Percentiles rank a stretch among this genome's conserved stretches.
Conservation (phyloP, 441 rosid species). For the Gossypium aridum region DNA sequence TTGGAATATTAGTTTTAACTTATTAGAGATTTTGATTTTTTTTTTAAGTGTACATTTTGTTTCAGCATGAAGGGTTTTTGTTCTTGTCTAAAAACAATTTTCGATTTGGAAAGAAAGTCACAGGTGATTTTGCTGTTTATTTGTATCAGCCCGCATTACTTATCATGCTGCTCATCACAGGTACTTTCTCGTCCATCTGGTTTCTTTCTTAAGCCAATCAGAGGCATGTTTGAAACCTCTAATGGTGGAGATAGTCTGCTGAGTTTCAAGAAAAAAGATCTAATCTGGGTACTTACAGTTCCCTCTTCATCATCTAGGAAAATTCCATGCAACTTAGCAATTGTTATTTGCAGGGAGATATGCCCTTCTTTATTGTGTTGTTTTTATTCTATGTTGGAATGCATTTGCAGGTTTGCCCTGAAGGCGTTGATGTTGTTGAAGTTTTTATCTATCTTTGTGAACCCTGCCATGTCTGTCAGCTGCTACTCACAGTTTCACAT, state of each 20-base stretch:
- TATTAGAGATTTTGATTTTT: not conserved
- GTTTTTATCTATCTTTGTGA: slow-evolving; percentile 83
- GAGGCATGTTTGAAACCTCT: slow-evolving; percentile 48
- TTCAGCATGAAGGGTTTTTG: slow-evolving; percentile 3
- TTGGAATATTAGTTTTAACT: not conserved
- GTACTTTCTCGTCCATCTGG: slow-evolving; percentile 80
- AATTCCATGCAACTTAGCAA: slow-evolving; percentile 9
- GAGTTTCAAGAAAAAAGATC: slow-evolving; percentile 72
- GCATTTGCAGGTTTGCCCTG: slow-evolving; percentile 68
- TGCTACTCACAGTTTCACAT: slow-evolving; percentile 79
- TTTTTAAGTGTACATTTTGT: not conserved
- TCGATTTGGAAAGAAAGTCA: not conserved
- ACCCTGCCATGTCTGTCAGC: slow-evolving; percentile 97
- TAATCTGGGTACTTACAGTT: slow-evolving; percentile 64
- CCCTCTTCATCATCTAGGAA: slow-evolving; percentile 10
- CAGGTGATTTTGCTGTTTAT: not conserved
- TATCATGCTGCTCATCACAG: slow-evolving; percentile 37
- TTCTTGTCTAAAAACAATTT: not conserved
- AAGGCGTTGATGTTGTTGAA: slow-evolving; percentile 80
- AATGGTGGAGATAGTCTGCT: slow-evolving; percentile 58
- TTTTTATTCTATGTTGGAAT: not conserved
- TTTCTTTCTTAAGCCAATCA: slow-evolving; percentile 84
- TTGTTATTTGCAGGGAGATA: not conserved
- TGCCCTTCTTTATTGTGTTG: not conserved
- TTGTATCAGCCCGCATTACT: slow-evolving; percentile 11